These are phyloP conservation scores for Fraxinus nigra DNA, from an alignment of 305 asterid genomes.

Conservation along the genomic window DNA sequence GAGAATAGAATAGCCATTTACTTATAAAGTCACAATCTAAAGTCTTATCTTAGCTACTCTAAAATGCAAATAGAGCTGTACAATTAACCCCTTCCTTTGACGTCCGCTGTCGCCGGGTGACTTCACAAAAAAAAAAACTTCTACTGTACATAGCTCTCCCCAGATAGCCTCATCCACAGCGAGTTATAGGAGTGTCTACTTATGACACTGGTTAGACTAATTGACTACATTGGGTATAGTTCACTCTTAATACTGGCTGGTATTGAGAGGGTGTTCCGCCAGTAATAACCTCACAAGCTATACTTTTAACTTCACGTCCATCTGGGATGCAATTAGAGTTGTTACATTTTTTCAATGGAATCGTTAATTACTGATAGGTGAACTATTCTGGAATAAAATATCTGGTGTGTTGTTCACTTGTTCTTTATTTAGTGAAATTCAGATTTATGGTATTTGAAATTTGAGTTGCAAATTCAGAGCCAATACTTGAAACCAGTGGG, in stretches of 20 bases:
- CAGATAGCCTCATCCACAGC: background rate
- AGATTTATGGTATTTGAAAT: slow-evolving; percentile 1
- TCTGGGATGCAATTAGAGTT: background rate
- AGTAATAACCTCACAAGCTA: background rate
- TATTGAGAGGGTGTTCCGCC: background rate
- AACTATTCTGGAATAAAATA: slow-evolving; percentile 4
- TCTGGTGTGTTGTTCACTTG: slow-evolving; percentile 2
- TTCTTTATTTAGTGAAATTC: slow-evolving; percentile 3
- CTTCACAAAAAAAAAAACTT: background rate
- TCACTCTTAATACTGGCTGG: background rate
- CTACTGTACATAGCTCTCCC: background rate
- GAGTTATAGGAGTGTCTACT: background rate
- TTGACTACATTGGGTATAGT: background rate
- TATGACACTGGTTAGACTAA: background rate
- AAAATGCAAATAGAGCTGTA: background rate
- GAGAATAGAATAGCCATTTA: background rate
- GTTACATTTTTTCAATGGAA: slow-evolving; percentile 7
- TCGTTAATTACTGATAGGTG: background rate
- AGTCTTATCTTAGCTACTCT: background rate
- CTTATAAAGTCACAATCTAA: background rate
- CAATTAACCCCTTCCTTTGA: background rate
- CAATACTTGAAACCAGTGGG: background rate
- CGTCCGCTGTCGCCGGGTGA: background rate
- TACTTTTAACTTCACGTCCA: background rate
- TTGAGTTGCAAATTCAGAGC: background rate